Conservation (phyloP, 2,329 filamentous ascomycete genomes). For the Cercospora nicotianae region DNA sequence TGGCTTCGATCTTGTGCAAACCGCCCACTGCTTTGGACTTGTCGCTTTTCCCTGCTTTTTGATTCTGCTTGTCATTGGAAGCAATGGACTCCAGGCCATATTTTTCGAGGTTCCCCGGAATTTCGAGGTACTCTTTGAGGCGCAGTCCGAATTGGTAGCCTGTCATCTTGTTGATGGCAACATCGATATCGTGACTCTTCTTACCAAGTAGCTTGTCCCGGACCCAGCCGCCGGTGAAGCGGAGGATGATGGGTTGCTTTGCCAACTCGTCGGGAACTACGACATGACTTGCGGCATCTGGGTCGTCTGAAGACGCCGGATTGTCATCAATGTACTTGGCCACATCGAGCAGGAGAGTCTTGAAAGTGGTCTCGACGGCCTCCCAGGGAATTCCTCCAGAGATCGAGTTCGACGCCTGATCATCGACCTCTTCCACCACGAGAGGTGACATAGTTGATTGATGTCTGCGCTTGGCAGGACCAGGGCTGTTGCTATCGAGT, state of each 20-base stretch:
- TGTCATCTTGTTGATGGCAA: slow-evolving; percentile 83
- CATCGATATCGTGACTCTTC: slow-evolving; percentile 77
- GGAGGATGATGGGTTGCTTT: slow-evolving; percentile 56
- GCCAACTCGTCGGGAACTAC: slow-evolving; percentile 48
- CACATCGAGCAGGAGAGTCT: slow-evolving; percentile 78
- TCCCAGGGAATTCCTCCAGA: slow-evolving; percentile 57
- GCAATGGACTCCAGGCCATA: slow-evolving; percentile 53
- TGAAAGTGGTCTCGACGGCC: slow-evolving; percentile 68
- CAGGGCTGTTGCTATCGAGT: slow-evolving; percentile 21
- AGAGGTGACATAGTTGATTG: slow-evolving; percentile 33
- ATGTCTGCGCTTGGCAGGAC: slow-evolving; percentile 16
- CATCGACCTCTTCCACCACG: slow-evolving; percentile 37
- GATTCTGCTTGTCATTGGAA: slow-evolving; percentile 40
- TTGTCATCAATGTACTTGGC: slow-evolving; percentile 64
- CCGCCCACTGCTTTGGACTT: slow-evolving; percentile 65
- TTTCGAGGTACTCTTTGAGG: slow-evolving; percentile 67
- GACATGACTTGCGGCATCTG: slow-evolving; percentile 32
- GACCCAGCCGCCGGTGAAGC: slow-evolving; percentile 86
- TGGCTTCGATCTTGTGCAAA: slow-evolving; percentile 84
- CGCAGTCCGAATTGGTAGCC: slow-evolving; percentile 71
- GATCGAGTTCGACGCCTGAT: slow-evolving; percentile 20
- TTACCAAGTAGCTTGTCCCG: slow-evolving; percentile 76
- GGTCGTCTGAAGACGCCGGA: slow-evolving; percentile 28
- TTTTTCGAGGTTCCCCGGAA: slow-evolving; percentile 59
- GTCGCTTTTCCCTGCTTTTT: slow-evolving; percentile 43